phyloP scores from a whole-genome alignment of 2,329 filamentous ascomycete species.

The Colletotrichum liriopes region DNA sequence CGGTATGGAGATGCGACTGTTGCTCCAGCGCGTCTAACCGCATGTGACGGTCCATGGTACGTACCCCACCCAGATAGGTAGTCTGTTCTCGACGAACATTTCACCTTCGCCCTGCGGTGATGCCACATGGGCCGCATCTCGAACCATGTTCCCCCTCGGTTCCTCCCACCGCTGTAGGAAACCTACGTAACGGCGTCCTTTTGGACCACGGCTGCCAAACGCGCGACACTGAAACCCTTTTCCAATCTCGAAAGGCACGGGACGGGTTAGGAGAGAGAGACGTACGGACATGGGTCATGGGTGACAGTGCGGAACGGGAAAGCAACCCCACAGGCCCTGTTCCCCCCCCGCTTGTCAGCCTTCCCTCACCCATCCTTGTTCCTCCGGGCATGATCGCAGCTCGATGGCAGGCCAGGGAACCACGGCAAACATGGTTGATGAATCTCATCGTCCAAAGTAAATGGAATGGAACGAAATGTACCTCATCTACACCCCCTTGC shows the following conservation, averaged over 20 bases:
- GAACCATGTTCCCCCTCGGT: background rate
- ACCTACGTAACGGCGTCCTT: background rate
- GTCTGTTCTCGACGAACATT: background rate
- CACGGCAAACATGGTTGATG: background rate
- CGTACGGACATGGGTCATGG: background rate
- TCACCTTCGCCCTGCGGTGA: background rate
- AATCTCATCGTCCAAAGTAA: background rate
- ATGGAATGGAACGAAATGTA: background rate
- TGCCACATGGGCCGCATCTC: constrained; percentile 16
- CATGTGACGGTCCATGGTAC: background rate
- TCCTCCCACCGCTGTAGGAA: background rate
- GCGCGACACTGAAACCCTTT: background rate
- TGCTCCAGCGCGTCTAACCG: constrained; percentile 1
- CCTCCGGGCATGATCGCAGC: constrained; percentile 3
- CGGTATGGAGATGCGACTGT: background rate
- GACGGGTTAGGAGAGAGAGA: too few species aligned
- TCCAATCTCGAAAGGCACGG: background rate
- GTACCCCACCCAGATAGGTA: background rate
- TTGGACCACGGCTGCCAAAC: background rate
- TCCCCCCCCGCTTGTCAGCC: constrained; percentile 10
- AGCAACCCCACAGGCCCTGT: background rate
- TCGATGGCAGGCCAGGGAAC: background rate
- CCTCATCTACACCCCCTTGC: background rate
- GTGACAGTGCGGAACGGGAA: constrained; percentile 11
- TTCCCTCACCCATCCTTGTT: background rate